A percentile compares a stretch with the other conserved stretches of the same genome.
These are phyloP conservation scores for Escovopsis sp. DNA, from an alignment of 2,329 filamentous ascomycete genomes.

Conservation along the genomic window DNA sequence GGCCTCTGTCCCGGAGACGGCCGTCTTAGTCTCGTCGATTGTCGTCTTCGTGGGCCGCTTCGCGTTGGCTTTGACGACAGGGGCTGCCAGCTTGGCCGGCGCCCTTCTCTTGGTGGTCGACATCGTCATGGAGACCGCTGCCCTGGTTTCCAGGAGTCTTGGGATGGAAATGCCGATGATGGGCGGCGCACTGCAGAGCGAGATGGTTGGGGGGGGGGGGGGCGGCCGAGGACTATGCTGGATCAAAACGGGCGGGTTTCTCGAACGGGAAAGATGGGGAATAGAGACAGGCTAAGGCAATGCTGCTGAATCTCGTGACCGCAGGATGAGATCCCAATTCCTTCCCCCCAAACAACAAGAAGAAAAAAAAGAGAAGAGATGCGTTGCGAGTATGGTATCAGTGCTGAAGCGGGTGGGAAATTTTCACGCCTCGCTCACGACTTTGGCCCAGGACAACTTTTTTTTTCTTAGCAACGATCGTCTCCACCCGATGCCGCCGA, in stretches of 20 bases:
- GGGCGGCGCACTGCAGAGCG: neutral
- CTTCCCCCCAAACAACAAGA: conserved; percentile 3
- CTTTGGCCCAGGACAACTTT: conserved; percentile 17
- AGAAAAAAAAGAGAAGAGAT: too few relatives aligned
- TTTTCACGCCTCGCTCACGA: conserved; percentile 17
- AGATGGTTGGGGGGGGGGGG: neutral
- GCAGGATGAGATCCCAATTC: neutral
- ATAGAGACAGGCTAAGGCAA: neutral
- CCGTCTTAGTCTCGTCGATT: conserved; percentile 44
- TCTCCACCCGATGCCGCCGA: conserved; percentile 5
- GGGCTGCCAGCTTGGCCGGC: conserved; percentile 40
- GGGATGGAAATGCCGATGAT: neutral
- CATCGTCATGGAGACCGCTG: conserved; percentile 24
- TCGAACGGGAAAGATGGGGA: neutral
- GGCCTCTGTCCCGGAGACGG: conserved; percentile 31
- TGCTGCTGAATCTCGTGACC: neutral
- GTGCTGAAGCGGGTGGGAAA: conserved; percentile 15
- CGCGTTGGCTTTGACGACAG: conserved; percentile 37
- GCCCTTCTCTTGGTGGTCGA: conserved; percentile 48
- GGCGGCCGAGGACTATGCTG: too few relatives aligned
- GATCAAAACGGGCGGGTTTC: neutral
- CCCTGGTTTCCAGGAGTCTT: neutral
- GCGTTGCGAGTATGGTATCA: conserved; percentile 6
- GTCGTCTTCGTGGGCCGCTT: conserved; percentile 33
- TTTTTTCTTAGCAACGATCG: conserved; percentile 9